A percentile compares a stretch with the other conserved stretches of the same genome.
phyloP scores from a whole-genome alignment of 805 yeast species.

The Diddensiella caesifluorescens region DNA sequence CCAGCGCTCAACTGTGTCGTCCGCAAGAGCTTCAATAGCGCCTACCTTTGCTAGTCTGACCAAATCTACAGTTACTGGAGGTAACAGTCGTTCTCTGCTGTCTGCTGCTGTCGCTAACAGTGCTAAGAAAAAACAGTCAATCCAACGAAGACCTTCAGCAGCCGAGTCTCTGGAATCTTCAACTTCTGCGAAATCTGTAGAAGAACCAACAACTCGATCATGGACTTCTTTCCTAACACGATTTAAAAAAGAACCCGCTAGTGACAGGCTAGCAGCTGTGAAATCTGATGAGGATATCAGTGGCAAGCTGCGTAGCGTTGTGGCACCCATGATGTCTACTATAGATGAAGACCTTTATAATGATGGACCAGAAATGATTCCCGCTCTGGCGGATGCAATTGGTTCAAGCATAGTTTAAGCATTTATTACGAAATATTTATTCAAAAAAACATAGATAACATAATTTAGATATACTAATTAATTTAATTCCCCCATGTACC shows the following conservation, averaged over 20 bases:
- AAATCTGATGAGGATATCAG: not conserved
- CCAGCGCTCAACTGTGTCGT: slow-evolving; percentile 1
- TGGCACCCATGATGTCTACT: not conserved
- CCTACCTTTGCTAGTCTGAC: slow-evolving; percentile 1
- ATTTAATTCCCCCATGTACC: not conserved
- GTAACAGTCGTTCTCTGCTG: slow-evolving; percentile 3
- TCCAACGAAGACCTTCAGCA: slow-evolving; percentile 1
- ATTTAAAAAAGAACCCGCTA: slow-evolving; percentile 1
- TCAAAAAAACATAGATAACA: not conserved
- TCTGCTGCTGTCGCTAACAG: slow-evolving; percentile 10
- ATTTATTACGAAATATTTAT: too few species aligned
- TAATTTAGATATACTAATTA: not conserved
- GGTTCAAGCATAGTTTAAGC: not conserved
- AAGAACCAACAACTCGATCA: not conserved
- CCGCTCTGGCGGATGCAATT: slow-evolving; percentile 1
- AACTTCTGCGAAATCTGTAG: not conserved
- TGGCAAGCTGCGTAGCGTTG: not conserved
- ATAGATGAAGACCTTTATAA: not conserved
- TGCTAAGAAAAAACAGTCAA: not conserved
- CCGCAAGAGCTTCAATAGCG: slow-evolving; percentile 2
- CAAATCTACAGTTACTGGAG: not conserved
- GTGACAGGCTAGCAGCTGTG: not conserved
- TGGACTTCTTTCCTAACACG: slow-evolving; percentile 9
- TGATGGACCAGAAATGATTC: too few species aligned
- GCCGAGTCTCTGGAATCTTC: not conserved